phyloP scores from a whole-genome alignment of 352 stramenopile genomes.

The Albugo candida region DNA sequence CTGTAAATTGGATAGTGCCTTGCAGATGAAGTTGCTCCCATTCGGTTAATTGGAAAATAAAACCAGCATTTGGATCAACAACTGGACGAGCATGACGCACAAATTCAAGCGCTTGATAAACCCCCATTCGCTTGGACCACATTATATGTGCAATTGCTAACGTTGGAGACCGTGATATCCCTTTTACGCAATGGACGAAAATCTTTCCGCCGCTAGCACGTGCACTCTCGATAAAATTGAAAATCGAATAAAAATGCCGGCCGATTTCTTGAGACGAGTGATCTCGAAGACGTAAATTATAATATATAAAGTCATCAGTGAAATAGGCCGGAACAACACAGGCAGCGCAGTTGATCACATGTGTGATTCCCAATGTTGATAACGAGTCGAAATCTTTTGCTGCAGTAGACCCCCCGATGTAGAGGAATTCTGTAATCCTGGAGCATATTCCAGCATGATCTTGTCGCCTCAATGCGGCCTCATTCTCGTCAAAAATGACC shows the following conservation, averaged over 20 bases:
- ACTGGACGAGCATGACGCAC: constrained; percentile 49
- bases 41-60: constrained; percentile 79
- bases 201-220: constrained; percentile 43
- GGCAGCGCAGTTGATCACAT: constrained; percentile 79
- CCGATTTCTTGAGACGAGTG: constrained; percentile 75
- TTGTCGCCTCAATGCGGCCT: constrained; percentile 11
- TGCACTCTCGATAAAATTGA: constrained; percentile 75
- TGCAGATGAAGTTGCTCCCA: constrained; percentile 56
- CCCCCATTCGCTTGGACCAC: constrained; percentile 66
- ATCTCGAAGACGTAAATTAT: constrained; percentile 74
- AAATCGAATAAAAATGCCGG: constrained; percentile 72
- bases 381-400: constrained; percentile 62
- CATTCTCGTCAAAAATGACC: constrained; percentile 11
- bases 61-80: constrained; percentile 71
- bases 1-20: constrained; percentile 24
- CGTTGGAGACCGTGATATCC: constrained; percentile 71
- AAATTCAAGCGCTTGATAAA: constrained; percentile 67
- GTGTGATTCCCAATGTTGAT: constrained; percentile 52
- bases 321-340: constrained; percentile 55
- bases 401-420: constrained; percentile 58
- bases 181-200: constrained; percentile 77
- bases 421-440: constrained; percentile 73
- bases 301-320: constrained; percentile 65
- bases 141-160: constrained; percentile 81
- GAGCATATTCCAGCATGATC: constrained; percentile 59